Base-by-base conservation (phyloP, 106 monocot genomes). In the Xerophyta viscosa region DNA sequence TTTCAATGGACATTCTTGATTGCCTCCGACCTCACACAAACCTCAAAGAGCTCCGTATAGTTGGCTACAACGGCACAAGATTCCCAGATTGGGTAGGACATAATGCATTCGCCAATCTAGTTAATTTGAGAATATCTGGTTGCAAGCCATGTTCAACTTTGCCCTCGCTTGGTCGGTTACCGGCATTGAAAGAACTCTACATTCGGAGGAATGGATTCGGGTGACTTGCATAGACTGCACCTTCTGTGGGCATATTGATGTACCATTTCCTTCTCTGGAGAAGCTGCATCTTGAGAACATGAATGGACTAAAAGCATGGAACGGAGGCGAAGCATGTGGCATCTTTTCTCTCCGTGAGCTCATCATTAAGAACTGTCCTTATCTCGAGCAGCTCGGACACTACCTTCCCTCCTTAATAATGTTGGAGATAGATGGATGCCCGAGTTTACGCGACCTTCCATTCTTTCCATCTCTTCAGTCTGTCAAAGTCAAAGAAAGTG, bases 71-170 rank as follows among this genome's bases (percentile, higher is more conserved):
- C 2, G 77, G 77, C 3, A 24, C 1, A 7, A 0, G 2, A 5
- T 56, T 71, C 17, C 66, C 77, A 28, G 2, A 7, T 2, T 71
- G 77, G 71, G 62, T 77, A 60, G 30, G 8, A 24, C 24, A 66
- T 14, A 31, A 10, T 27, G 12, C 48, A 9, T 13, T 57, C 1
- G 1, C 26, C 9, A 33, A 62, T 63, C 43, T 77, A 2, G 58
- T 58, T 19, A 5, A 22, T 0, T 36, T 77, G 21, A 20, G n/a
- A 24, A 53, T 77, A 5, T 9, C 0, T 3, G 0, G 0, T 0
- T 46, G 49, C 2, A n/a, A 20, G 0, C 33, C 27, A 19, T 66
- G 66, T 31, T 29, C 49, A 6, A 17, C 23, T 2, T 44, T 67
- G 2, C 66, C 66, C 9, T 18, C 56, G 0, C 26, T 74, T 9